phyloP scores from a whole-genome alignment of 805 yeast species.

The Metschnikowia baotianmanensis region DNA sequence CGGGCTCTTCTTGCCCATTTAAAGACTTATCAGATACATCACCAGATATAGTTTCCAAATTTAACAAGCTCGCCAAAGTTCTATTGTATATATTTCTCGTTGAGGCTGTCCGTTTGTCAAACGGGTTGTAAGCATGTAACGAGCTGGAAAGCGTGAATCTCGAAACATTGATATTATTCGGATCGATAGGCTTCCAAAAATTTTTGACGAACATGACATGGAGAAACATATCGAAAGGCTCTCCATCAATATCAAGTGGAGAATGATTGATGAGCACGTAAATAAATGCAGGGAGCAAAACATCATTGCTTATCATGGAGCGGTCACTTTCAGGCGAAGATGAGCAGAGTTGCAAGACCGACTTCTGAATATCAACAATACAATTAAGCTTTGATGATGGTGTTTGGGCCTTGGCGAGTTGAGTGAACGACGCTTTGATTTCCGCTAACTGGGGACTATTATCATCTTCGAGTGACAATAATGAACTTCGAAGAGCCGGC shows the following conservation, averaged over 20 bases:
- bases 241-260: conserved; percentile 14
- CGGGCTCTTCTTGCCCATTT: conserved; percentile 2
- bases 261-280: conserved; percentile 33
- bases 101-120: conserved; percentile 11
- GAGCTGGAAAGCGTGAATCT: conserved; percentile 14
- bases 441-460: conserved; percentile 18
- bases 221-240: conserved; percentile 29
- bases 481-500: conserved; percentile 12
- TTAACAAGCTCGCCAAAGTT: conserved; percentile 31
- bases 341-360: conserved; percentile 21
- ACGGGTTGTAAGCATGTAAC: conserved; percentile 15
- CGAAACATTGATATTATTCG: conserved; percentile 23
- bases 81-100: conserved; percentile 15
- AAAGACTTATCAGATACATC: background rate
- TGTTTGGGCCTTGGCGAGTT: conserved; percentile 24
- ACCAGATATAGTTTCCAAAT: conserved; percentile 20
- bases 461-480: conserved; percentile 10
- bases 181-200: conserved; percentile 34
- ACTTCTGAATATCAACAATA: conserved; percentile 34
- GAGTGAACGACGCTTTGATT: conserved; percentile 19
- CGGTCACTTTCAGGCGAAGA: conserved; percentile 20
- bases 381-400: conserved; percentile 33
- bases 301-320: conserved; percentile 33
- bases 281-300: conserved; percentile 40
- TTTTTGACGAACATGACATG: conserved; percentile 37